A percentile compares a stretch with the other conserved stretches of the same genome.
These are phyloP conservation scores for Fragaria ananassa DNA, from an alignment of 306 rosid species.

Conservation along the genomic window DNA sequence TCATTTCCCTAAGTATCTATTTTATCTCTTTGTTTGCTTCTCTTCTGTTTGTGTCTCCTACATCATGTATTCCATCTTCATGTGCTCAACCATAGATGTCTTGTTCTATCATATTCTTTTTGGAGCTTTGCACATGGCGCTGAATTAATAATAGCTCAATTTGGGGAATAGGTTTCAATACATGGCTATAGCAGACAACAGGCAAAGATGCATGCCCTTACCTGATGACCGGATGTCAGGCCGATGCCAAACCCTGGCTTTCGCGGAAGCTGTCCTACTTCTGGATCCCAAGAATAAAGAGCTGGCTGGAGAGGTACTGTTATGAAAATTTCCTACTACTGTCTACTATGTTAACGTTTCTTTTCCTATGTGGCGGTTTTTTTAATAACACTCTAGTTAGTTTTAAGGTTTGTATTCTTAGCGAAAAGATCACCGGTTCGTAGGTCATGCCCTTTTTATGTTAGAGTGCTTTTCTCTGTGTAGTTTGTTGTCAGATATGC, in stretches of 20 bases:
- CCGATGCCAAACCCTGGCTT: constrained; percentile 40
- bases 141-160: neutral
- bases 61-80: neutral
- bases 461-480: neutral
- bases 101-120: neutral
- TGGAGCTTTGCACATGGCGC: neutral
- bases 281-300: constrained; percentile 30
- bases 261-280: constrained; percentile 43
- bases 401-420: neutral
- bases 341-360: neutral
- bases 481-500: neutral
- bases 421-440: neutral
- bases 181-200: constrained; percentile 44
- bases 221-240: constrained; percentile 43
- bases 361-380: neutral
- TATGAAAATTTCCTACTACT: neutral
- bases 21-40: neutral
- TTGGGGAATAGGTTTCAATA: constrained; percentile 43
- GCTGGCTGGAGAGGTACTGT: constrained; percentile 40
- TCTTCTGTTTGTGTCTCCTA: neutral
- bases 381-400: no score
- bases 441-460: neutral
- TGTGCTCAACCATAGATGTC: neutral
- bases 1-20: neutral
- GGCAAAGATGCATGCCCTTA: constrained; percentile 43